phyloP scores from a whole-genome alignment of 129 eudicot genomes.

The Lactuca saligna region DNA sequence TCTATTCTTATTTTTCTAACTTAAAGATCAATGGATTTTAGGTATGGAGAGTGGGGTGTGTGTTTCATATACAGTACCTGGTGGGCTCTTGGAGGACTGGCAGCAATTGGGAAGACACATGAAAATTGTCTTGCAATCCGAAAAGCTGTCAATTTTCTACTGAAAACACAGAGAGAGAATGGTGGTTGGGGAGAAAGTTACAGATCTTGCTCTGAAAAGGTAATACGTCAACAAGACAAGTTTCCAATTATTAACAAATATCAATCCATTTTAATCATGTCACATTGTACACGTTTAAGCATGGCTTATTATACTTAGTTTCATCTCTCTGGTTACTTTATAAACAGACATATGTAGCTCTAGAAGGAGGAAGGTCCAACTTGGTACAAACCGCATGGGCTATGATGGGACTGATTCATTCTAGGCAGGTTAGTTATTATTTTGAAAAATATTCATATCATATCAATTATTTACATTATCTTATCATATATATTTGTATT shows the following conservation, averaged over 20 bases:
- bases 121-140: slow-evolving; percentile 25
- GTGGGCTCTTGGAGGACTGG: slow-evolving; percentile 63
- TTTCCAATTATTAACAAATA: not conserved
- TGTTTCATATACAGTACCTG: slow-evolving; percentile 65
- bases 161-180: slow-evolving; percentile 29
- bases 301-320: not conserved
- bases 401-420: slow-evolving; percentile 40
- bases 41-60: slow-evolving; percentile 86
- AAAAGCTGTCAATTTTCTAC: slow-evolving; percentile 35
- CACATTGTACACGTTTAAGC: not conserved
- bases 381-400: slow-evolving; percentile 59
- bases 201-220: slow-evolving; percentile 39
- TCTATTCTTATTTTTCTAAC: not conserved
- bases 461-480: no score
- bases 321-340: not conserved
- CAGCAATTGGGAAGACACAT: slow-evolving; percentile 53
- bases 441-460: not conserved
- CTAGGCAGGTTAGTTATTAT: slow-evolving; percentile 31
- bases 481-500: no score
- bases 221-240: not conserved
- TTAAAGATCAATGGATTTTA: slow-evolving; percentile 1
- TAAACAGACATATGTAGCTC: slow-evolving; percentile 34
- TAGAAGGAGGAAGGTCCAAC: slow-evolving; percentile 48
- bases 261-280: not conserved
- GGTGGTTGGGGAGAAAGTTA: slow-evolving; percentile 70